These are phyloP conservation scores for Halophytophthora polymorphica DNA, from an alignment of 352 stramenopile genomes.

Conservation along the genomic window DNA sequence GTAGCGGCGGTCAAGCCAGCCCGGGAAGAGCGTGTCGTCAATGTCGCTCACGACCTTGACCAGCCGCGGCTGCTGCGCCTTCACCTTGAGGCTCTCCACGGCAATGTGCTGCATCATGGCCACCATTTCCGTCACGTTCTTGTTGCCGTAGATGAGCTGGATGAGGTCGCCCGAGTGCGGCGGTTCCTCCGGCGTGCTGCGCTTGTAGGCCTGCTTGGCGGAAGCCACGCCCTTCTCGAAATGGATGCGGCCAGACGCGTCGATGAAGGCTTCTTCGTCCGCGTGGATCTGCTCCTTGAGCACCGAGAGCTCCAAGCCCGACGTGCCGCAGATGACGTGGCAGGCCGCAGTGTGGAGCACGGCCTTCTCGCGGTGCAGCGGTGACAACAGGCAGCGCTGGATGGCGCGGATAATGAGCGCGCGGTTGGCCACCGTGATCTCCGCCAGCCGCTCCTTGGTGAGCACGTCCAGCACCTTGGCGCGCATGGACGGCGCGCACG, in stretches of 20 bases:
- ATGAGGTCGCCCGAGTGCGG: slow-evolving; percentile 73
- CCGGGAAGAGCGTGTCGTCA: slow-evolving; percentile 79
- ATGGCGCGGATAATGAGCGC: slow-evolving; percentile 77
- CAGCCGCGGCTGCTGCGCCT: slow-evolving; percentile 45
- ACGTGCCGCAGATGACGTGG: slow-evolving; percentile 69
- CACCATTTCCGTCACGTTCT: slow-evolving; percentile 78
- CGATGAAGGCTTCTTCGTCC: slow-evolving; percentile 50
- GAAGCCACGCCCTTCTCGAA: slow-evolving; percentile 14
- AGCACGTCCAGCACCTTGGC: slow-evolving; percentile 77
- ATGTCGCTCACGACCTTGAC: slow-evolving; percentile 88
- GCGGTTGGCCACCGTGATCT: slow-evolving; percentile 77
- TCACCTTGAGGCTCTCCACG: slow-evolving; percentile 71
- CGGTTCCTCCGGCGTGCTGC: slow-evolving; percentile 28
- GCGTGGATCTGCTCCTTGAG: slow-evolving; percentile 80
- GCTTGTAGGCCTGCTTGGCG: slow-evolving; percentile 9
- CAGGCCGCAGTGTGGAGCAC: slow-evolving; percentile 64
- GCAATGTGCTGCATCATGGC: slow-evolving; percentile 84
- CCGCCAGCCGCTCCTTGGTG: slow-evolving; percentile 51
- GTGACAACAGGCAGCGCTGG: slow-evolving; percentile 70
- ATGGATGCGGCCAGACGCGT: slow-evolving; percentile 25
- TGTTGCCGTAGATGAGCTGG: slow-evolving; percentile 74
- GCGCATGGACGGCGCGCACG: slow-evolving; percentile 54
- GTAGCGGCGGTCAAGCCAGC: slow-evolving; percentile 73
- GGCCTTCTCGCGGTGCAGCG: slow-evolving; percentile 62
- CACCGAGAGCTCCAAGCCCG: slow-evolving; percentile 62